Percentiles rank a stretch among this genome's conserved stretches.
These are phyloP conservation scores for Beta macrorhiza DNA, from an alignment of 179 eudicot species.

Conservation along the genomic window DNA sequence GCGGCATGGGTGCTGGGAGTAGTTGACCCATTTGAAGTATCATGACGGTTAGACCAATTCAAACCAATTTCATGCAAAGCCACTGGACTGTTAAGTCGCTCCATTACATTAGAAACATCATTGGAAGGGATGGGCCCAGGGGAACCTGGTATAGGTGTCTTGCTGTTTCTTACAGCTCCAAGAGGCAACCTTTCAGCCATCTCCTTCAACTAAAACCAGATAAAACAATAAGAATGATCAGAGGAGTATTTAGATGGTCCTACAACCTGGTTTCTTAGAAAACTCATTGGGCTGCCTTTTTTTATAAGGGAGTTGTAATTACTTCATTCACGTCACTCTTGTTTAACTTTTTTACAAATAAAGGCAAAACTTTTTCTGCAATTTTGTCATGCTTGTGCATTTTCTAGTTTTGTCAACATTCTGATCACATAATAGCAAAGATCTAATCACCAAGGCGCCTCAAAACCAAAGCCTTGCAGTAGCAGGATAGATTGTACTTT, in stretches of 20 bases:
- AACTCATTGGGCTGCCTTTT: too few species aligned
- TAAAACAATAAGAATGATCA: conserved; percentile 16
- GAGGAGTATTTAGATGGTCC: background rate
- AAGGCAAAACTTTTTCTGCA: background rate
- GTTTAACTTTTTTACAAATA: background rate
- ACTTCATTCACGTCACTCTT: background rate
- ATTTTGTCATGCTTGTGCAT: background rate
- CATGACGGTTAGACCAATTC: conserved; percentile 28
- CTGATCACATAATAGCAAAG: background rate
- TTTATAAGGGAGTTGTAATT: background rate
- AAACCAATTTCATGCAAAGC: conserved; percentile 33
- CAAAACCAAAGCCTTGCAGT: background rate
- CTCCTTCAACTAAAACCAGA: conserved; percentile 38
- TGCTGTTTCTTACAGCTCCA: conserved; percentile 37
- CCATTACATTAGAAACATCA: conserved; percentile 31
- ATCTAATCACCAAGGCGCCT: background rate
- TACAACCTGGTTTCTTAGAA: background rate
- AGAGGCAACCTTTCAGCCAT: conserved; percentile 48
- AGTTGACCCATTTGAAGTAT: conserved; percentile 32
- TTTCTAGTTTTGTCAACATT: background rate
- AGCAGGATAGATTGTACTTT: background rate
- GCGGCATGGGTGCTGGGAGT: conserved; percentile 27
- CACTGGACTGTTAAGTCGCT: conserved; percentile 33
- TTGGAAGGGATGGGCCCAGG: conserved; percentile 32
- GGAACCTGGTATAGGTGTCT: conserved; percentile 31